Evolutionary conservation across 176 grass and related monocot species (phyloP).

Genomic region (Zea mays): DNA sequence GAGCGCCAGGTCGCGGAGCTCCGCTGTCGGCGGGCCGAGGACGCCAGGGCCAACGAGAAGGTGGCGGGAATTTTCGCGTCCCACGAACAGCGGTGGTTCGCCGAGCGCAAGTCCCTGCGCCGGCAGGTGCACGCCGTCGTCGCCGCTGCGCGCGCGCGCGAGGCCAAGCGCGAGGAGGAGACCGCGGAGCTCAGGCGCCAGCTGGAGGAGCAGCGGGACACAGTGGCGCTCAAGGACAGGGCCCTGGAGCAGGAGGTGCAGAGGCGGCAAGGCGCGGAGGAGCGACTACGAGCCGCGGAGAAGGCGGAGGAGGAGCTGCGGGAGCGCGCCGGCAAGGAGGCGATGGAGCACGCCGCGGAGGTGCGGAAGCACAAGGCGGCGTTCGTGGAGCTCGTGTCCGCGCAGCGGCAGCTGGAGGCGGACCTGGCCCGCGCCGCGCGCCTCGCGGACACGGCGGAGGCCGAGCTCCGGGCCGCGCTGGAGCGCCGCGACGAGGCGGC

Average conservation of each 20-base stretch:
- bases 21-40: constrained; percentile 51
- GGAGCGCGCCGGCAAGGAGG: constrained; percentile 43
- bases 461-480: constrained; percentile 38
- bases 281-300: constrained; percentile 44
- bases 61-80: constrained; percentile 72
- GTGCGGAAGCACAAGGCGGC: constrained; percentile 70
- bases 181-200: constrained; percentile 37
- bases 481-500: constrained; percentile 43
- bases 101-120: constrained; percentile 54
- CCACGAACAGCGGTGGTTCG: constrained; percentile 73
- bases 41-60: constrained; percentile 85
- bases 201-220: constrained; percentile 49
- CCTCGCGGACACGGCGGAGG: constrained; percentile 48
- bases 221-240: constrained; percentile 41
- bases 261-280: constrained; percentile 43
- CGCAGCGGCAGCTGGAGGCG: constrained; percentile 62
- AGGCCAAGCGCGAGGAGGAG: constrained; percentile 49
- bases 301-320: constrained; percentile 33
- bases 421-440: constrained; percentile 54
- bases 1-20: constrained; percentile 50
- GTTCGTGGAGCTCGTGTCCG: constrained; percentile 66
- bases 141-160: constrained; percentile 44
- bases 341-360: constrained; percentile 51
- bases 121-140: constrained; percentile 65
- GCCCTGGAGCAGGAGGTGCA: constrained; percentile 48